A percentile compares a stretch with the other conserved stretches of the same genome.
These are phyloP conservation scores for Quercus tomentella DNA, from an alignment of 331 rosid species.

Conservation along the genomic window DNA sequence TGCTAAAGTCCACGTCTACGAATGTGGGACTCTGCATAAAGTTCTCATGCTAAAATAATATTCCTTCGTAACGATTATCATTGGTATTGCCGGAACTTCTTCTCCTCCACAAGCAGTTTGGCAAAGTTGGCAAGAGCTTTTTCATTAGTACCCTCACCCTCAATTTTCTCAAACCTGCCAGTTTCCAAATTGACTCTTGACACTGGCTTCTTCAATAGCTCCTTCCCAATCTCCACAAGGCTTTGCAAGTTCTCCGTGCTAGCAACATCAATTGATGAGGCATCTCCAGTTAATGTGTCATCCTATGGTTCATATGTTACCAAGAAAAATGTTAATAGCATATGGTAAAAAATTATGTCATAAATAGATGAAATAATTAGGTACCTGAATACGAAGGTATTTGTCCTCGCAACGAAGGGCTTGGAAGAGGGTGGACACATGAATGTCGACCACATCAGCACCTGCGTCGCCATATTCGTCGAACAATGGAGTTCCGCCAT, in stretches of 20 bases:
- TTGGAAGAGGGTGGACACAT: not conserved
- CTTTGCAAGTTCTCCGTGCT: constrained; percentile 28
- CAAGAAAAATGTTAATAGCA: not conserved
- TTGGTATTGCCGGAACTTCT: not conserved
- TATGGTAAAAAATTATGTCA: not conserved
- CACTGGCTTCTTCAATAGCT: constrained; percentile 36
- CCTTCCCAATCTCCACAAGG: constrained; percentile 37
- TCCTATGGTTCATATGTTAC: not conserved
- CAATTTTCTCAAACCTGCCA: constrained; percentile 3
- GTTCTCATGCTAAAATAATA: too few relatives aligned
- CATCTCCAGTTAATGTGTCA: not conserved
- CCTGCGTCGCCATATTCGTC: not conserved
- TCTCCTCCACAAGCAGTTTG: not conserved
- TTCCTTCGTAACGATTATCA: not conserved
- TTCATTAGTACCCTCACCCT: not conserved
- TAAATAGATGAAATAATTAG: too few relatives aligned
- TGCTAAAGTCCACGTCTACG: too few relatives aligned
- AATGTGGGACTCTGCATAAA: too few relatives aligned
- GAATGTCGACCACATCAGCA: not conserved
- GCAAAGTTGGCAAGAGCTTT: not conserved
- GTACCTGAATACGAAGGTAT: not conserved
- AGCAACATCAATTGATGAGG: not conserved
- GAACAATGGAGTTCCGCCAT: not conserved
- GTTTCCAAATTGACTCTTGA: constrained; percentile 41
- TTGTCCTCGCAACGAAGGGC: not conserved